These are phyloP conservation scores for Neofusicoccum kwambonambiense DNA, from an alignment of 2,329 filamentous ascomycete species.

Conservation along the genomic window DNA sequence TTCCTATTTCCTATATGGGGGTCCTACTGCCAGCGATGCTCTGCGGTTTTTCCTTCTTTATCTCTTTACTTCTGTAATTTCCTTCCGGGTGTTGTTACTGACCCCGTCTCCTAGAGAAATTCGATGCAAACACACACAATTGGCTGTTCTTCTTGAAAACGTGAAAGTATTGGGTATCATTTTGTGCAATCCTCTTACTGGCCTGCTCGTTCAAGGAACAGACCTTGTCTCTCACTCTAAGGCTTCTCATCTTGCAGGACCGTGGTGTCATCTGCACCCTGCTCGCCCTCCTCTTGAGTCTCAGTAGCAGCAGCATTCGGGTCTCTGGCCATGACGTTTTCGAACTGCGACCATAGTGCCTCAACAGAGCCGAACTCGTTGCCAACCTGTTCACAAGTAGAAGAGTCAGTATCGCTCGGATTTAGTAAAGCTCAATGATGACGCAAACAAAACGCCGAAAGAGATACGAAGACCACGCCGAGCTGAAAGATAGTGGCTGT, in stretches of 20 bases:
- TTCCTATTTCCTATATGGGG: neutral
- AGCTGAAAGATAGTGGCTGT: neutral
- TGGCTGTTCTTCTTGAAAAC: neutral
- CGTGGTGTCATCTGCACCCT: slow-evolving; percentile 20
- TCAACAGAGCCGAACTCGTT: slow-evolving; percentile 98
- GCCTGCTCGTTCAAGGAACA: neutral
- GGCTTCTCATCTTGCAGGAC: slow-evolving; percentile 1
- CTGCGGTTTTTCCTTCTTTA: neutral
- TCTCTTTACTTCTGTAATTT: slow-evolving; percentile 10
- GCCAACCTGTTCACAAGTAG: slow-evolving; percentile 61
- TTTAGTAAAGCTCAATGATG: too few relatives aligned
- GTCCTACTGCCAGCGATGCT: slow-evolving; percentile 13
- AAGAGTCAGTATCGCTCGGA: neutral
- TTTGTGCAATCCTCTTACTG: neutral
- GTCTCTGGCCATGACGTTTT: slow-evolving; percentile 79
- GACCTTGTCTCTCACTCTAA: slow-evolving; percentile 17
- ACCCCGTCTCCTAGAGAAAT: neutral
- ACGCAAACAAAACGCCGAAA: neutral
- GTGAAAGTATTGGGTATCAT: neutral
- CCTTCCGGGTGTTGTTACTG: neutral
- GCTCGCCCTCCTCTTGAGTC: slow-evolving; percentile 24
- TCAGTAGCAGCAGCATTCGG: slow-evolving; percentile 20
- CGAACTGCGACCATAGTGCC: slow-evolving; percentile 94
- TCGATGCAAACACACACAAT: slow-evolving; percentile 1
- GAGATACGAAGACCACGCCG: neutral